phyloP scores from a whole-genome alignment of 352 stramenopile genomes.

The Halophytophthora batemanensis region DNA sequence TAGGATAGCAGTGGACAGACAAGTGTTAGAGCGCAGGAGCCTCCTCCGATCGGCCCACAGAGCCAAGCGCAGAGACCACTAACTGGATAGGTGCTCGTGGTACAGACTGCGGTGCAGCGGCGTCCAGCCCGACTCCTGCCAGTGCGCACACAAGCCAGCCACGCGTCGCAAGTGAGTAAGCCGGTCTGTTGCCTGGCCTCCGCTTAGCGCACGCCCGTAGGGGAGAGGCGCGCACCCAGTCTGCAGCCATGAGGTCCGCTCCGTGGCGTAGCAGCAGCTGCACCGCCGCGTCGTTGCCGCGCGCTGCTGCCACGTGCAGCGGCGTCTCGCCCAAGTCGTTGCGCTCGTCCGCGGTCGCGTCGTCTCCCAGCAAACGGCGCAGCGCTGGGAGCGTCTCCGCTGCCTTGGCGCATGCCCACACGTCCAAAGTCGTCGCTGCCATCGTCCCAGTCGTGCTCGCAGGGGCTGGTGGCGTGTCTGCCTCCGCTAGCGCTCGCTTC shows the following conservation, averaged over 20 bases:
- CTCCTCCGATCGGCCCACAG: no score
- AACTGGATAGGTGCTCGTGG: slow-evolving; percentile 65
- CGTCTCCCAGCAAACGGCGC: slow-evolving; percentile 21
- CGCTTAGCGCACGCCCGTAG: not conserved
- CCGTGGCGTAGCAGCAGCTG: slow-evolving; percentile 54
- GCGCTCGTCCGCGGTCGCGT: slow-evolving; percentile 43
- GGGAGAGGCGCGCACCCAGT: slow-evolving; percentile 47
- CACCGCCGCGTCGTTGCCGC: slow-evolving; percentile 51
- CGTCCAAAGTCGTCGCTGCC: slow-evolving; percentile 8
- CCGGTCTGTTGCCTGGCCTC: not conserved
- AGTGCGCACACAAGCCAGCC: slow-evolving; percentile 4
- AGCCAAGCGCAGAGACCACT: no score
- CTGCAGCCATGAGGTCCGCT: slow-evolving; percentile 43
- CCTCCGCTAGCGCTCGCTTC: not conserved
- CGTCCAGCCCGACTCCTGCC: slow-evolving; percentile 81
- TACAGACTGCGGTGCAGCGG: slow-evolving; percentile 74
- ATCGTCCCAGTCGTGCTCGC: not conserved
- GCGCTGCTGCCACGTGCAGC: slow-evolving; percentile 62
- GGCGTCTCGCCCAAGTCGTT: slow-evolving; percentile 75
- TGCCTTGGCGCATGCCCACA: slow-evolving; percentile 23
- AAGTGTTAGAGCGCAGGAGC: no score
- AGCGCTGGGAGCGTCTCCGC: slow-evolving; percentile 12
- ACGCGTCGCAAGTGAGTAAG: slow-evolving; percentile 13
- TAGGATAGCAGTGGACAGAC: not conserved
- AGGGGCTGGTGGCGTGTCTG: no score